Conservation (phyloP, 2,329 filamentous ascomycete species). For the Cladosporium cucumerinum region DNA sequence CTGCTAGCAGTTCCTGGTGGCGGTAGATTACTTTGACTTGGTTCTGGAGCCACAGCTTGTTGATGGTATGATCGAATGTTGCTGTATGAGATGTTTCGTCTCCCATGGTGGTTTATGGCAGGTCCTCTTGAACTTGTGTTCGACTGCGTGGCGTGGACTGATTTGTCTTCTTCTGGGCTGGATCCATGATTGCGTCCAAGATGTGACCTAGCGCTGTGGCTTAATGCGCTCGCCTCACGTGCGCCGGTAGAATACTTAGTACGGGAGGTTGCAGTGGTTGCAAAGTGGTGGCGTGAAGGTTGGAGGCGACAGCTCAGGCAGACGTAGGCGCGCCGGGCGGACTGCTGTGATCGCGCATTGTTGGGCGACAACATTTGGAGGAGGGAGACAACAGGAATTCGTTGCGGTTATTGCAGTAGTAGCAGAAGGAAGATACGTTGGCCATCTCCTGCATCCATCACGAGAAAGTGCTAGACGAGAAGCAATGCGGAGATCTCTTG, state of each 20-base stretch:
- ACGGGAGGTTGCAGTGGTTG: neutral
- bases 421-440: neutral
- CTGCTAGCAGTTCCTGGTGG: slow-evolving; percentile 20
- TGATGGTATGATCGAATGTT: slow-evolving; percentile 1
- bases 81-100: neutral
- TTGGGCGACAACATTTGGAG: slow-evolving; percentile 4
- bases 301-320: slow-evolving; percentile 26
- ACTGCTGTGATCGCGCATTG: slow-evolving; percentile 15
- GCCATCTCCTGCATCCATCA: neutral
- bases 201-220: neutral
- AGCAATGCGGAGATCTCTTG: neutral
- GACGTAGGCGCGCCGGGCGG: slow-evolving; percentile 22
- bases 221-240: neutral
- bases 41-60: neutral
- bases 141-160: neutral
- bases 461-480: neutral
- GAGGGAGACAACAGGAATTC: neutral
- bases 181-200: neutral
- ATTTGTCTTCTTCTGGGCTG: neutral
- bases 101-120: neutral
- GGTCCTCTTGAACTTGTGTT: neutral
- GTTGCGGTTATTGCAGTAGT: neutral
- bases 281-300: slow-evolving; percentile 5
- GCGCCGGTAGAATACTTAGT: neutral
- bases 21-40: neutral